A percentile compares a stretch with the other conserved stretches of the same genome.
Conservation (phyloP, 78 protist genomes). For the Dictyostelium purpureum region DNA sequence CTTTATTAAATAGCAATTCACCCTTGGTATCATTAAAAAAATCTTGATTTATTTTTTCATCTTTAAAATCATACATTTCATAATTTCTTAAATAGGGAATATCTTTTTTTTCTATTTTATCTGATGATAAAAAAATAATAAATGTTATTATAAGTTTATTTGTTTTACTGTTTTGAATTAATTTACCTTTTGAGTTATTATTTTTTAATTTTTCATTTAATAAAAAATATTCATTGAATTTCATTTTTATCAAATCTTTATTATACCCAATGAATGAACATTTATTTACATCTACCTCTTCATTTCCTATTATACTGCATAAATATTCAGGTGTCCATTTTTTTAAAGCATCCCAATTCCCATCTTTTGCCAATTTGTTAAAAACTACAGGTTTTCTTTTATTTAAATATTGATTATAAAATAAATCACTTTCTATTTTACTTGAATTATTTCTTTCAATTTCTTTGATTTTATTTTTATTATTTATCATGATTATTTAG, state of each 20-base stretch:
- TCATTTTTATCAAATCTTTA: slow-evolving; percentile 6
- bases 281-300: slow-evolving; percentile 42
- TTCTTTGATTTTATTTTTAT: not conserved
- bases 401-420: slow-evolving; percentile 37
- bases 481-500: no score
- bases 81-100: slow-evolving; percentile 40
- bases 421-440: not conserved
- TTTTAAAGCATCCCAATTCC: slow-evolving; percentile 23
- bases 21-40: not conserved
- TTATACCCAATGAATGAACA: slow-evolving; percentile 30
- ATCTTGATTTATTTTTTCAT: no score
- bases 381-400: slow-evolving; percentile 31
- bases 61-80: slow-evolving; percentile 17
- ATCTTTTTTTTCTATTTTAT: not conserved
- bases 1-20: not conserved
- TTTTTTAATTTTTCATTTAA: not conserved
- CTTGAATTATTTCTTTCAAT: slow-evolving; percentile 16
- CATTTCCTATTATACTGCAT: not conserved
- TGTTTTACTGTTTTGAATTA: not conserved
- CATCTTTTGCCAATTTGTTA: not conserved
- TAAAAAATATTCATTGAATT: slow-evolving; percentile 20
- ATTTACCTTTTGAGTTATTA: not conserved
- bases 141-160: not conserved
- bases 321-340: slow-evolving; percentile 52
- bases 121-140: not conserved